Evolutionary conservation across 2,329 filamentous ascomycete species (phyloP), one percentile per base, ranked within the genome.

Genomic region (Aspergillus flavus): DNA sequence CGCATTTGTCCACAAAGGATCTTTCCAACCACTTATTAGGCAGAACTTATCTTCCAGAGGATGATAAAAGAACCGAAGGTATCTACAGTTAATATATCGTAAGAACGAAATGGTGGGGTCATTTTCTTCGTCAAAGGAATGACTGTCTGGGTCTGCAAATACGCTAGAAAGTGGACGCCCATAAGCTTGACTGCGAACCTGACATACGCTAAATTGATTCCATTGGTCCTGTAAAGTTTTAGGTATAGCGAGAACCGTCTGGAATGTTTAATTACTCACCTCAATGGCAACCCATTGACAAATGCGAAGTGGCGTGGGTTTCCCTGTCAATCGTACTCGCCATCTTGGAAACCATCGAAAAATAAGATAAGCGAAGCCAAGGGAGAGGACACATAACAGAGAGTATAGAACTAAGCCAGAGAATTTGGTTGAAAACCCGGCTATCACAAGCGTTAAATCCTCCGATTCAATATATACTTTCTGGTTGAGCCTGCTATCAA

Each of bases 231-330:
- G 74, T 61, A 30, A 26, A 26, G 3, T 19, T 3, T 57, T 36
- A 55, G 52, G 11, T 19, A 41, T 14, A 6, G 54, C 14, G 11
- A 16, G 21, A 41, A 26, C 36, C 21, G 9, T 23, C 46, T 28
- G 12, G 50, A 21, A 50, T 7, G 28, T 30, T 32, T 0, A 4
- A 10, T 39, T 12, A 76, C 85, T 78, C 69, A 89, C 87, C 82
- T 97, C 95, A 67, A 98, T 87, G 32, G 96, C 94, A 50, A 97
- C 90, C 95, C 96, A 99, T 64, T 91, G 85, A 72, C 92, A 95
- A 60, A 91, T 87, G 59, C 85, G 84, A 34, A 99, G 82, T 2
- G 91, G 83, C 19, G 86, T 87, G 6, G 88, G 81, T 59, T 82
- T 85, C 32, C 95, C 95, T 46, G 92, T 83, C 48, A 98, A 75